Evolutionary conservation across 208 protist genomes (phyloP), one percentile per base, ranked within the genome.

Genomic region (Leishmania aethiopica): DNA sequence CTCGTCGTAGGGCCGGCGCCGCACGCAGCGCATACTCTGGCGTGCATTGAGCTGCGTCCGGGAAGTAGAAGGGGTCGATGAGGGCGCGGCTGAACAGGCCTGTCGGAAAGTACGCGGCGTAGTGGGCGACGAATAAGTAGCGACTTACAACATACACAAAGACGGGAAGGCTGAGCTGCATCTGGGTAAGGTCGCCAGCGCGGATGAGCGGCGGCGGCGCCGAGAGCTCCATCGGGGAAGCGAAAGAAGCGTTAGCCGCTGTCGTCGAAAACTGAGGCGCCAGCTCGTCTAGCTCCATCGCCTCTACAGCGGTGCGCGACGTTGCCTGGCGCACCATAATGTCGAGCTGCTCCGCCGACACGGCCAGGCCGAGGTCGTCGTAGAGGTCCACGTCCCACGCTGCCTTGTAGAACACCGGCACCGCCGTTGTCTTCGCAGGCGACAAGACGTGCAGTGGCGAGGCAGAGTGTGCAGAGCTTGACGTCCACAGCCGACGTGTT

Each of bases 81-180:
- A 93, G 79, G n/a, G 77, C 82, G 62, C 81, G 76, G 53, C 78
- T 82, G 81, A 94, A 95, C 75, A 92, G 62, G 1, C 87, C 86
- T 2, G 84, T 15, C 13, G 93, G 90, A 75, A 95, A 96, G 64
- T 86, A 83, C 37, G 40, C 28, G 40, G 90, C 75, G 85, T 93
- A 96, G 70, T 87, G 84, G 32, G 89, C 64, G 22, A 83, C 82
- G 77, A 96, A 96, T 35, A 95, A 82, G 32, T 91, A 88, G 62
- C 93, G 86, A 84, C 91, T 94, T 42, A 95, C 79, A 4, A 96
- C 83, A 70, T 96, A 94, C 2, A 96, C 93, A 86, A 95, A 96
- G n/a, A 84, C 84, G 3, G 93, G 93, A 28, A 96, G 76, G 19
- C 91, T 89, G 25, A 96, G 64, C 70, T 77, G 82, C 77, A 80